Conservation (phyloP, 2,329 filamentous ascomycete species). For the Aspergillus fructus region DNA sequence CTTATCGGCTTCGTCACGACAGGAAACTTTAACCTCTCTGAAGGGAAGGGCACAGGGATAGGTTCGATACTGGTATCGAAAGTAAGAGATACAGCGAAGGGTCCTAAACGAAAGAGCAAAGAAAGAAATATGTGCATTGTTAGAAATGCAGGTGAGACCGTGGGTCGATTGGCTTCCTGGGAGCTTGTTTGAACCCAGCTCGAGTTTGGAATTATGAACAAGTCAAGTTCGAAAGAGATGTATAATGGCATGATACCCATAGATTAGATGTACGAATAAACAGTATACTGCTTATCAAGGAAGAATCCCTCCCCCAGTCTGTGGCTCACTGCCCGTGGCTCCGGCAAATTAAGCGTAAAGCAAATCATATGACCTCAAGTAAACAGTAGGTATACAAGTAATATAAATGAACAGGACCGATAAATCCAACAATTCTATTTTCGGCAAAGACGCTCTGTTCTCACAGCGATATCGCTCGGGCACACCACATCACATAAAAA, state of each 20-base stretch:
- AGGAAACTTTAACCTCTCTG: conserved; percentile 76
- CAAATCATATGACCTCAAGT: conserved; percentile 2
- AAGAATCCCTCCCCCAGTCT: not conserved
- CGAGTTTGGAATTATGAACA: not conserved
- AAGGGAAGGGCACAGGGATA: conserved; percentile 73
- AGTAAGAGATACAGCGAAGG: conserved; percentile 34
- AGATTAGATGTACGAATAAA: not conserved
- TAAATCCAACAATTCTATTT: conserved; percentile 15
- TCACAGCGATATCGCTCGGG: conserved; percentile 10
- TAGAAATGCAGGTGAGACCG: conserved; percentile 72
- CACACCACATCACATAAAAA: conserved; percentile 3
- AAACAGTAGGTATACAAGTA: conserved; percentile 24
- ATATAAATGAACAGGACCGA: conserved; percentile 1
- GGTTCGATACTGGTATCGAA: conserved; percentile 66
- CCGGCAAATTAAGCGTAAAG: not conserved
- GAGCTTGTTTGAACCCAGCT: conserved; percentile 54
- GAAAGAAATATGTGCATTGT: conserved; percentile 64
- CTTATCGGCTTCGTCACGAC: conserved; percentile 88
- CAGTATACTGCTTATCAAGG: conserved; percentile 5
- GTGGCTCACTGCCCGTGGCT: not conserved
- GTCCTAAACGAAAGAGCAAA: conserved; percentile 21
- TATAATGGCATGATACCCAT: conserved; percentile 4
- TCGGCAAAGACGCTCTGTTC: conserved; percentile 4
- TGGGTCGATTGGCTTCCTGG: conserved; percentile 80
- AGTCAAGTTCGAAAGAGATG: not conserved